Conservation (phyloP, 257 asterid species). For the Nicotiana knightiana region DNA sequence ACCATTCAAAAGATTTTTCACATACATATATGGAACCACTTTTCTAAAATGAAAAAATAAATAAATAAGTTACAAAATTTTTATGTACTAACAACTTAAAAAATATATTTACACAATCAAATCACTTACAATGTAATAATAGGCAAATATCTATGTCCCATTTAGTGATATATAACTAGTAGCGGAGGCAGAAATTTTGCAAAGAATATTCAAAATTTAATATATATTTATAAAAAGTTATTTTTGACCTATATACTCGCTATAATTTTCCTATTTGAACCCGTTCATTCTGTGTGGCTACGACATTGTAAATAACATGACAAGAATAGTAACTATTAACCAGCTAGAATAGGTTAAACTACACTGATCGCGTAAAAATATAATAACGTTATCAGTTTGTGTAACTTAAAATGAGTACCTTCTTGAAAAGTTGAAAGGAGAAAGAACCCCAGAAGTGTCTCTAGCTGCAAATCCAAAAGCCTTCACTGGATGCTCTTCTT, state of each 20-base stretch:
- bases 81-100: background rate
- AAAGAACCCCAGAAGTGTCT: slow-evolving; percentile 24
- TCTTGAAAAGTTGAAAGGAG: slow-evolving; percentile 30
- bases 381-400: fast-evolving
- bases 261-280: too few species aligned
- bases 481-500: background rate
- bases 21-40: background rate
- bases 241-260: too few species aligned
- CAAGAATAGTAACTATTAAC: background rate
- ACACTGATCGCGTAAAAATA: background rate
- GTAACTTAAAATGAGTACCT: slow-evolving; percentile 6
- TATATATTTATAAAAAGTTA: too few species aligned
- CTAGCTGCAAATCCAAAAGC: slow-evolving; percentile 9
- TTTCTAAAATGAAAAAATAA: too few species aligned
- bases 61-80: background rate
- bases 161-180: too few species aligned
- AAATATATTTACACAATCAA: background rate
- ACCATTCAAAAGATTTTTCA: background rate
- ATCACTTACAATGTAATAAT: too few species aligned
- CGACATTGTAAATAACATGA: too few species aligned
- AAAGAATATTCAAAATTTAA: too few species aligned
- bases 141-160: too few species aligned
- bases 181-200: too few species aligned
- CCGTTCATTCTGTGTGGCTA: too few species aligned
- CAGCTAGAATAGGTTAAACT: background rate